Evolutionary conservation across 208 protist species (phyloP).

Genomic region (Leishmania turanica): DNA sequence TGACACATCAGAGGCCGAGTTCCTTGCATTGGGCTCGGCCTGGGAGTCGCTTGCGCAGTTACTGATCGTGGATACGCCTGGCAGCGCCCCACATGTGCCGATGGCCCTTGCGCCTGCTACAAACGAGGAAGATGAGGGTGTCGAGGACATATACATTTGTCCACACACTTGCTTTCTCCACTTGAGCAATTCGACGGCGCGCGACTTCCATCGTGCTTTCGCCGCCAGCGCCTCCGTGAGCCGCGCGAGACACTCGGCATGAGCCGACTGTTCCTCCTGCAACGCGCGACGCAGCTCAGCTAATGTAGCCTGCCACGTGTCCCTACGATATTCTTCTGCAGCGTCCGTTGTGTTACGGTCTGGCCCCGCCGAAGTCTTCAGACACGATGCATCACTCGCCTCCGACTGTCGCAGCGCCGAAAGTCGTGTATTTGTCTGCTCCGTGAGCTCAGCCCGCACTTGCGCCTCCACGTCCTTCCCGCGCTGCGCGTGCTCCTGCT

Average conservation of each 20-base stretch:
- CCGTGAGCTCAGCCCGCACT: constrained; percentile 14
- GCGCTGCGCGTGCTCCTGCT: constrained; percentile 2
- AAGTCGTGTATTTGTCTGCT: constrained; percentile 2
- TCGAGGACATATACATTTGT: background rate
- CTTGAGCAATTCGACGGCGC: constrained; percentile 6
- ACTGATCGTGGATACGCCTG: background rate
- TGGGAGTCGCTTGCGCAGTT: background rate
- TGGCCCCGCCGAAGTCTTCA: background rate
- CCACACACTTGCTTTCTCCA: background rate
- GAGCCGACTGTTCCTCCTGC: constrained; percentile 14
- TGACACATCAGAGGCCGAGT: background rate
- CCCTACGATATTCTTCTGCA: background rate
- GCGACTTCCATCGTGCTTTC: constrained; percentile 6
- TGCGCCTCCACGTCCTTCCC: constrained; percentile 17
- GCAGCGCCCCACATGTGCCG: background rate
- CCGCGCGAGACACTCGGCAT: constrained; percentile 10
- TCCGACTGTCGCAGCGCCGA: background rate
- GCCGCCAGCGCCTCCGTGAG: constrained; percentile 3
- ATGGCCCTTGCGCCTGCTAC: background rate
- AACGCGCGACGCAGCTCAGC: constrained; percentile 15
- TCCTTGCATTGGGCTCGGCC: background rate
- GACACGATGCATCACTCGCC: background rate
- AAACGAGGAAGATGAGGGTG: background rate
- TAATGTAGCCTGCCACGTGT: constrained; percentile 2
- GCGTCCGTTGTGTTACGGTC: background rate